These are phyloP conservation scores for Acanthamoeba healyi DNA, from an alignment of 208 protist genomes.

Conservation along the genomic window DNA sequence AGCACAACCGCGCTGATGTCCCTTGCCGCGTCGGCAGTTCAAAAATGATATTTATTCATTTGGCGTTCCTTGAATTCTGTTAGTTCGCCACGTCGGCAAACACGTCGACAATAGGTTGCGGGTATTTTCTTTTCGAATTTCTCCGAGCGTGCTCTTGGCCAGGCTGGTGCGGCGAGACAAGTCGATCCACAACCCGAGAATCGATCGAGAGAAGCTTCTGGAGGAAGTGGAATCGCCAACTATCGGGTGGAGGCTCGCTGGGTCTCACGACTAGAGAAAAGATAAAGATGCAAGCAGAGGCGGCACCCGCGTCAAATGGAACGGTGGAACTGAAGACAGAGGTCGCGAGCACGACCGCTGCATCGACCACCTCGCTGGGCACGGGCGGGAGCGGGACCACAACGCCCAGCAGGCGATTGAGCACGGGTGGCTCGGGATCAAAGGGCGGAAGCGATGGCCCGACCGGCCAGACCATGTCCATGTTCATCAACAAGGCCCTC, in stretches of 20 bases:
- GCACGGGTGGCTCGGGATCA: neutral
- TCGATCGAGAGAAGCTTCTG: neutral
- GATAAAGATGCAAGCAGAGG: neutral
- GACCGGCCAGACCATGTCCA: slow-evolving; percentile 1
- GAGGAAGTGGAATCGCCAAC: neutral
- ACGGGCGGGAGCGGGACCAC: neutral
- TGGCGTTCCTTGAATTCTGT: no score
- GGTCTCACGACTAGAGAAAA: neutral
- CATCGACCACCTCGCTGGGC: neutral
- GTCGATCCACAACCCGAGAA: neutral
- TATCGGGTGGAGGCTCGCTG: neutral
- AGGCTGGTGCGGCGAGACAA: neutral
- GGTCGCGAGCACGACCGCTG: neutral
- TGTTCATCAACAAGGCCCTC: slow-evolving; percentile 54
- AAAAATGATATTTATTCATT: no score
- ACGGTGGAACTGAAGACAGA: neutral
- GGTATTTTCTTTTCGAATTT: neutral
- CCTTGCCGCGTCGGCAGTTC: no score
- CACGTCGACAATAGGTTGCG: neutral
- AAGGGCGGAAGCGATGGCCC: slow-evolving; percentile 23
- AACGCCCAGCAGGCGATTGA: slow-evolving; percentile 23
- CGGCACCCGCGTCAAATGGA: neutral
- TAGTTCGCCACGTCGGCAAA: neutral
- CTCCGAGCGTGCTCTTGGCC: neutral
- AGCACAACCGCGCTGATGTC: no score